A percentile compares a stretch with the other conserved stretches of the same genome.
These are phyloP conservation scores for Talaromyces sp. DNA, from an alignment of 2,329 filamentous ascomycete species.

Conservation along the genomic window DNA sequence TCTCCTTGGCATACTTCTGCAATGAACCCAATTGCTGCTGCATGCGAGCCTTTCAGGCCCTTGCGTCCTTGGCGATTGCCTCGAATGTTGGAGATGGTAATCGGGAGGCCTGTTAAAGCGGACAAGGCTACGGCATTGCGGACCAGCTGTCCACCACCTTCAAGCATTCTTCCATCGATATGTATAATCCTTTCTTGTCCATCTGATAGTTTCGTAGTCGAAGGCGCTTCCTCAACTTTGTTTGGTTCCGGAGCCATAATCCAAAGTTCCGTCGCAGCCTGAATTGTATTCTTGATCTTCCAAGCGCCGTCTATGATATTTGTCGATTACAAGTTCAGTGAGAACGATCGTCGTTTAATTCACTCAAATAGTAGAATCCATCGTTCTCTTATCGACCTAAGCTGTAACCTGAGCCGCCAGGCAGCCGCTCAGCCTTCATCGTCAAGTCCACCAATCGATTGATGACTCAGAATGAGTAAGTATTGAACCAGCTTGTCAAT, in stretches of 20 bases:
- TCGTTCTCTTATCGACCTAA: neutral
- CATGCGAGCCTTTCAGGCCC: slow-evolving; percentile 57
- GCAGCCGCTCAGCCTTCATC: neutral
- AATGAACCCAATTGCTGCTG: slow-evolving; percentile 54
- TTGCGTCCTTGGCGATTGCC: slow-evolving; percentile 49
- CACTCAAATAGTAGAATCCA: neutral
- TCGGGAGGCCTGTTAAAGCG: slow-evolving; percentile 49
- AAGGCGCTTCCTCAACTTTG: neutral
- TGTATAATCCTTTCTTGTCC: slow-evolving; percentile 24
- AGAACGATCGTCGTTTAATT: neutral
- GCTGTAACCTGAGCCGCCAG: neutral
- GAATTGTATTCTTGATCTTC: neutral
- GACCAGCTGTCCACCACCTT: slow-evolving; percentile 61
- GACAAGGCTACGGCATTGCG: slow-evolving; percentile 56
- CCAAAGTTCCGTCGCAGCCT: neutral
- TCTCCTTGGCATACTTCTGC: slow-evolving; percentile 48
- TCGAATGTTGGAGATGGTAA: slow-evolving; percentile 54
- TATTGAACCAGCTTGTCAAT: neutral
- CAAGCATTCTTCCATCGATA: slow-evolving; percentile 56
- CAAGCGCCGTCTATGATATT: neutral
- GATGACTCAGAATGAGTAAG: slow-evolving; percentile 10
- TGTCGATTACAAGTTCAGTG: neutral
- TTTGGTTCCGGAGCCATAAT: neutral
- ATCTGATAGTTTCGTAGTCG: neutral
- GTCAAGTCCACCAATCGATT: neutral